Evolutionary conservation across 1,284 basidiomycete genomes (phyloP), one percentile per base, ranked within the genome.

Genomic region (Sporisorium exsertum): DNA sequence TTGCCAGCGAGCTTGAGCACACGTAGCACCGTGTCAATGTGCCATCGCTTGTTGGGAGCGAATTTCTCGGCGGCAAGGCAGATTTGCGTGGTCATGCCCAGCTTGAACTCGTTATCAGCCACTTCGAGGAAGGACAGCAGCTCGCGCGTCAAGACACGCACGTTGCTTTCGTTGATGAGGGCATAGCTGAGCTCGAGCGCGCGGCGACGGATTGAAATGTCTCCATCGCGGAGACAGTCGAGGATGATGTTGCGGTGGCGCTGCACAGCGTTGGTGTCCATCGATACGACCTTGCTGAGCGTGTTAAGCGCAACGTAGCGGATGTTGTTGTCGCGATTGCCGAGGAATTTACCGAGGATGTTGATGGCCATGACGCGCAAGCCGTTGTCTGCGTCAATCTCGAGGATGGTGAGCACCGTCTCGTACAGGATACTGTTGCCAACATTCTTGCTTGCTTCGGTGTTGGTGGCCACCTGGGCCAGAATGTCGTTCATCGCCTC

Each of bases 331-430:
- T 99, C 97, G 33, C 94, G 90, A 87, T 99, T 99, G 83, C 94
- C 92, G 81, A 99, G 88, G 88, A 99, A 99, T 87, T 98, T 99
- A 70, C 97, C 97, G 47, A 99, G 89, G 66, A 99, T 98, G 85
- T 99, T 99, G 87, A 99, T 99, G 0, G 97, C 97, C 97, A 99
- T 98, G 58, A 99, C 96, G 6, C 97, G 91, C 43, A 99, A 87
- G 24, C 95, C 94, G 64, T 91, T 93, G 86, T 99, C 97, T 9
- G 97, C 96, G 84, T 98, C 95, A 71, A 99, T 99, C 80, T 99
- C 96, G 53, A 99, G 89, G n/a, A 99, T 93, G 8, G 95, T 95
- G 73, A 98, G 89, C 2, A 99, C 97, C 0, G 96, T 96, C 87
- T 99, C 97, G 86, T 99, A 99, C 37, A 99, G 87, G 72, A 99